These are phyloP conservation scores for Kwoniella mangroviensis DNA, from an alignment of 768 basidiomycete genomes.

Conservation along the genomic window DNA sequence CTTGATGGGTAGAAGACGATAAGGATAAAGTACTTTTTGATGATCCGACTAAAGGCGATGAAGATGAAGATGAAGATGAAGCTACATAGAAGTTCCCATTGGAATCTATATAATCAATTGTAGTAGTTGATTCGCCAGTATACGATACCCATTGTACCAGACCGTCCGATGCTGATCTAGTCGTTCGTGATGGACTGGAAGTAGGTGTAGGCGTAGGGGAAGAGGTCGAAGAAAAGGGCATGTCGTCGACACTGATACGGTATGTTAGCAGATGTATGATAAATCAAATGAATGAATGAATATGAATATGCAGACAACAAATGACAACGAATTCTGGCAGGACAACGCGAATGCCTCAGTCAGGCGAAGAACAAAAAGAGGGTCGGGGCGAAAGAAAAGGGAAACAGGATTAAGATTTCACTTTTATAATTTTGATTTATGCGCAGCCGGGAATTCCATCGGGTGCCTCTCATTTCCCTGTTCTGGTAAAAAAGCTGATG, in stretches of 20 bases:
- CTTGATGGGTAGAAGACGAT: background rate
- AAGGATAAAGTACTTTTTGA: background rate
- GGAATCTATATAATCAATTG: conserved; percentile 1
- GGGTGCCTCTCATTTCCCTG: background rate
- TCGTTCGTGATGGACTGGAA: background rate
- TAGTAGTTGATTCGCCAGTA: background rate
- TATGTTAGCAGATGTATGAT: too few species aligned
- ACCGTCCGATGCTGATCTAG: background rate
- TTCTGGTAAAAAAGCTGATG: too few species aligned
- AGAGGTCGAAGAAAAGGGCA: background rate
- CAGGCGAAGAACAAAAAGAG: background rate
- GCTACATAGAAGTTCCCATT: conserved; percentile 1
- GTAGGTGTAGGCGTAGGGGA: background rate
- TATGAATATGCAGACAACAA: too few species aligned
- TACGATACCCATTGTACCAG: background rate
- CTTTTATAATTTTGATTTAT: background rate
- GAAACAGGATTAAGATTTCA: background rate
- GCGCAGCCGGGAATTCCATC: background rate
- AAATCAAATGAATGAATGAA: too few species aligned
- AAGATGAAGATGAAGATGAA: background rate
- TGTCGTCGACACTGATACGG: background rate
- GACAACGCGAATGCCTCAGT: background rate
- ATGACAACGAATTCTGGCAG: too few species aligned
- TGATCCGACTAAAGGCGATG: background rate
- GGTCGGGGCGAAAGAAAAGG: background rate